These are phyloP conservation scores for Fusarium keratoplasticum DNA, from an alignment of 2,329 filamentous ascomycete genomes.

Conservation along the genomic window DNA sequence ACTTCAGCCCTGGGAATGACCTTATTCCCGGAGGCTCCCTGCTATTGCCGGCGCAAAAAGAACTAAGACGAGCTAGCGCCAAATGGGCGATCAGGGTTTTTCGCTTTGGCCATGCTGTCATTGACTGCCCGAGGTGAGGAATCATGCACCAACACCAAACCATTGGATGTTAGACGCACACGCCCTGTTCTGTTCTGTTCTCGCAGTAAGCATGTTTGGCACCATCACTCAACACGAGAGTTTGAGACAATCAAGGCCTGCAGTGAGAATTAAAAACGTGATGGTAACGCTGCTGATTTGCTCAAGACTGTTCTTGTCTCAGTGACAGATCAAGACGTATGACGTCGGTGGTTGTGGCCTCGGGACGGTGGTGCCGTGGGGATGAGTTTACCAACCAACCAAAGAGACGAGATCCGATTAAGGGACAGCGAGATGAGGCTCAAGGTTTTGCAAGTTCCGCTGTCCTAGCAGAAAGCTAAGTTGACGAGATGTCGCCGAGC, in stretches of 20 bases:
- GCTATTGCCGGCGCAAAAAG: conserved; percentile 35
- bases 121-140: conserved; percentile 11
- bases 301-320: conserved; percentile 2
- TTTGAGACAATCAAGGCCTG: conserved; percentile 22
- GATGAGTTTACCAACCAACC: conserved; percentile 2
- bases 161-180: neutral
- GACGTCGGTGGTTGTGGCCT: conserved; percentile 32
- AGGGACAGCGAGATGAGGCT: neutral
- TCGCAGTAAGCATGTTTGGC: conserved; percentile 9
- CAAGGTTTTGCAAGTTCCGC: neutral
- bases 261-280: conserved; percentile 18
- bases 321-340: conserved; percentile 18
- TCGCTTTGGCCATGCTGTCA: conserved; percentile 16
- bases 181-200: conserved; percentile 3
- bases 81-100: conserved; percentile 34
- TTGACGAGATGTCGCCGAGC: conserved; percentile 9
- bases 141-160: conserved; percentile 2
- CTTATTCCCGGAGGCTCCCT: conserved; percentile 28
- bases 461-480: neutral
- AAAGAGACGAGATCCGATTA: conserved; percentile 19
- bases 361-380: conserved; percentile 8
- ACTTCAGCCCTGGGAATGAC: conserved; percentile 12
- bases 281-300: neutral
- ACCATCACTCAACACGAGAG: conserved; percentile 13
- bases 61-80: conserved; percentile 23